Evolutionary conservation across 306 rosid species (phyloP).

Genomic region (Gynostemma pentaphyllum): DNA sequence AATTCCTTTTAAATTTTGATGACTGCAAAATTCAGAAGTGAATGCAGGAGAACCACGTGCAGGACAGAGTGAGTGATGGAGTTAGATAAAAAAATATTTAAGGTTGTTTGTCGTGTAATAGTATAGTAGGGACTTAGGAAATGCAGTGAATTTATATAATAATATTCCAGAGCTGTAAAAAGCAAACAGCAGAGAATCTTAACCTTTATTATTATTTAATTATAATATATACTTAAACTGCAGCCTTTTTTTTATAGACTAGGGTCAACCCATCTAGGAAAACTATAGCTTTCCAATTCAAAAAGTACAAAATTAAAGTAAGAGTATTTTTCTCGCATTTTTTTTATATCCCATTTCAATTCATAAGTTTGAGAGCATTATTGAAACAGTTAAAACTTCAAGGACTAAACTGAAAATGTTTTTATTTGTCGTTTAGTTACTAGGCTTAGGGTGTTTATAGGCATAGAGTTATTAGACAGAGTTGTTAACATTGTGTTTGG

Average conservation of each 20-base stretch:
- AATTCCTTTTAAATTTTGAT: too few species aligned
- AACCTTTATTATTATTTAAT: background rate
- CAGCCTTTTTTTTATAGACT: slow-evolving; percentile 4
- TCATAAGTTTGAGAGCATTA: too few species aligned
- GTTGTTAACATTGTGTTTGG: too few species aligned
- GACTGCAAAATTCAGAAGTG: slow-evolving; percentile 4
- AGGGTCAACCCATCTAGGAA: slow-evolving; percentile 11
- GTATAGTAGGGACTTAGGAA: slow-evolving; percentile 13
- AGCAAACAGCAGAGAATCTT: slow-evolving; percentile 1
- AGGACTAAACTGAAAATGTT: too few species aligned
- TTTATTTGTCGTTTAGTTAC: too few species aligned
- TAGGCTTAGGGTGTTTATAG: too few species aligned
- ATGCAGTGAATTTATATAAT: slow-evolving; percentile 28
- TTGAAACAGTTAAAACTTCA: too few species aligned
- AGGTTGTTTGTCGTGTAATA: slow-evolving; percentile 53
- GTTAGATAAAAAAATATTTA: slow-evolving; percentile 13
- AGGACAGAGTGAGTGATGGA: slow-evolving; percentile 22
- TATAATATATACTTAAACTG: background rate
- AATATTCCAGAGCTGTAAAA: slow-evolving; percentile 43
- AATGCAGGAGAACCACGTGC: slow-evolving; percentile 52
- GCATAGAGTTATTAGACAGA: too few species aligned
- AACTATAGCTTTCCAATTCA: background rate
- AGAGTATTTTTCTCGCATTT: too few species aligned
- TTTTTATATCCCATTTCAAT: too few species aligned
- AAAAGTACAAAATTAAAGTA: too few species aligned